phyloP scores from a whole-genome alignment of 805 yeast species.

The Dipodascus albidus region DNA sequence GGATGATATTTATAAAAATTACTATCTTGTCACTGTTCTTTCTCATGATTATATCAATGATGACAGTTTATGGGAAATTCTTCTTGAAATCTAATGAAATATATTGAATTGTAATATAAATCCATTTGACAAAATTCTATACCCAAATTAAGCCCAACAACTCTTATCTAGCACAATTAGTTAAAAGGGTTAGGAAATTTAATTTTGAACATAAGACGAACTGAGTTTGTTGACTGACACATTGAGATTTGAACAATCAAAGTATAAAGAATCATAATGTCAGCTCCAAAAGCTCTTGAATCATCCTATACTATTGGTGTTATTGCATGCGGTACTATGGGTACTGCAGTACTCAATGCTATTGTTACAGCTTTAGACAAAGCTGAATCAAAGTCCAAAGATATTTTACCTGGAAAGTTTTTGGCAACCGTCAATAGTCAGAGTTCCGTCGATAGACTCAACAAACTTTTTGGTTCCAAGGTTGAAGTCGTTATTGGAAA shows the following conservation, averaged over 20 bases:
- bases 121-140: background rate
- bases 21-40: conserved; percentile 71
- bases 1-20: conserved; percentile 46
- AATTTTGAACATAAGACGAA: too few relatives aligned
- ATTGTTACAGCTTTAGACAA: conserved; percentile 38
- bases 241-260: too few relatives aligned
- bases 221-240: too few relatives aligned
- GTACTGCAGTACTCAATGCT: conserved; percentile 83
- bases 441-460: conserved; percentile 38
- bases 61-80: conserved; percentile 62
- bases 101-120: too few relatives aligned
- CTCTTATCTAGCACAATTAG: background rate
- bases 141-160: background rate
- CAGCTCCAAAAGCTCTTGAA: conserved; percentile 1
- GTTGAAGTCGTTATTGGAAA: conserved; percentile 38
- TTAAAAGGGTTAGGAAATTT: conserved; percentile 4
- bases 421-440: conserved; percentile 64
- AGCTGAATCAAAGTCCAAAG: conserved; percentile 20
- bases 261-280: background rate
- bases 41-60: conserved; percentile 74
- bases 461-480: conserved; percentile 36
- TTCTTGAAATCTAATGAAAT: background rate
- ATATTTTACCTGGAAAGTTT: conserved; percentile 49
- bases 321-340: conserved; percentile 93
- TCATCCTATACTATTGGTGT: conserved; percentile 49